Percentiles rank a stretch among this genome's conserved stretches.
Evolutionary conservation across 768 basidiomycete genomes (phyloP).

Genomic region (Lactarius quietus): DNA sequence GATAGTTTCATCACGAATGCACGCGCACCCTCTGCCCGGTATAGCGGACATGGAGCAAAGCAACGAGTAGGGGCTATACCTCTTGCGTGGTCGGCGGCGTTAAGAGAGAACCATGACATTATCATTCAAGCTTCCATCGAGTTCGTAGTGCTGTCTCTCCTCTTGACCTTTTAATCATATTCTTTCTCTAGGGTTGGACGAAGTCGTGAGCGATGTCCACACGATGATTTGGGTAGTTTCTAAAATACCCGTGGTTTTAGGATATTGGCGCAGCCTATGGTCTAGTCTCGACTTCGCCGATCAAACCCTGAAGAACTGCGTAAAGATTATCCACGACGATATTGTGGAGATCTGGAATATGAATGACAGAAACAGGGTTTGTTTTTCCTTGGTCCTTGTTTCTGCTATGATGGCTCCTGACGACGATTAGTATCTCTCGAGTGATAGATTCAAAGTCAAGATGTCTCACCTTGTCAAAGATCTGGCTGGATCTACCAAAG

Average conservation of each 20-base stretch:
- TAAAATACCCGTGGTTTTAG: background rate
- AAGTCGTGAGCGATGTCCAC: background rate
- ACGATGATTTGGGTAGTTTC: too few species aligned
- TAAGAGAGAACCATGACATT: background rate
- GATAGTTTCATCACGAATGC: background rate
- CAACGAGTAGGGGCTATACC: background rate
- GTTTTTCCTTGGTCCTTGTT: background rate
- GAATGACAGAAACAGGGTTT: background rate
- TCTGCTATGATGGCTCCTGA: background rate
- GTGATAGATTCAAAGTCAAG: background rate
- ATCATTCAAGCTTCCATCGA: conserved; percentile 8
- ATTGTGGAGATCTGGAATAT: conserved; percentile 16
- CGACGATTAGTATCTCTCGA: background rate
- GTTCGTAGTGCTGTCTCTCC: background rate
- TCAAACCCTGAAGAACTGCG: background rate
- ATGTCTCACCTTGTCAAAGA: conserved; percentile 14
- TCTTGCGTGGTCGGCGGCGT: conserved; percentile 6
- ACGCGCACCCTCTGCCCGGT: background rate
- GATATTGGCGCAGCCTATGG: conserved; percentile 11
- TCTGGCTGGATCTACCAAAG: background rate
- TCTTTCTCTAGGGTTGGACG: background rate
- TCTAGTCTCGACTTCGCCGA: conserved; percentile 5
- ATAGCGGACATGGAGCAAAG: background rate
- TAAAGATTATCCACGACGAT: conserved; percentile 2
- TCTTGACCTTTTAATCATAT: background rate